Evolutionary conservation across 352 stramenopile genomes (phyloP).

Genomic region (Poterioochromonas sp.): DNA sequence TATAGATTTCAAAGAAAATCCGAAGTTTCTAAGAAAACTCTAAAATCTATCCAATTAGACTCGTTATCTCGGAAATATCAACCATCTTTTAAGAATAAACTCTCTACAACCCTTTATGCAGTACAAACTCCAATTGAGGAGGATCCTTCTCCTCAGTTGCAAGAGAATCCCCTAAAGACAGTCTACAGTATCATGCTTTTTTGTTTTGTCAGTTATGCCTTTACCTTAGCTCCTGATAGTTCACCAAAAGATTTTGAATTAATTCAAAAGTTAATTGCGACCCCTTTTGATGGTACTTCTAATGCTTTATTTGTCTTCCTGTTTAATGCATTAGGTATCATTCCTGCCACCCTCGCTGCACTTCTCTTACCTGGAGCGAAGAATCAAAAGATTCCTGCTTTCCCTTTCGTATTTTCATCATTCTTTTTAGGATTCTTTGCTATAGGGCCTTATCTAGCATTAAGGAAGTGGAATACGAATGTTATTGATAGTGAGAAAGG

Average conservation of each 20-base stretch:
- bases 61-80: no score
- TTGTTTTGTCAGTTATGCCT: no score
- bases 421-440: slow-evolving; percentile 9
- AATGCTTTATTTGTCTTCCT: slow-evolving; percentile 18
- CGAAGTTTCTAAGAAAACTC: no score
- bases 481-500: neutral
- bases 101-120: no score
- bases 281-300: slow-evolving; percentile 32
- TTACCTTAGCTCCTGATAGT: neutral
- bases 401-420: neutral
- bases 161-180: no score
- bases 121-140: no score
- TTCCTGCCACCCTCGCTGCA: neutral
- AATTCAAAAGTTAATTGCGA: neutral
- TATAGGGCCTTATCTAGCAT: neutral
- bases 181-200: no score
- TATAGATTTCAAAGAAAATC: no score
- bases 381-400: slow-evolving; percentile 21
- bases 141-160: no score
- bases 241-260: neutral
- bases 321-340: slow-evolving; percentile 26
- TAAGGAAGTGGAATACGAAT: neutral
- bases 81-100: no score
- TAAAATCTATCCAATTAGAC: no score
- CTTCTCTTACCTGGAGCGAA: slow-evolving; percentile 19